Conservation (phyloP, 2,329 filamentous ascomycete species). For the Tolypocladium inflatum region DNA sequence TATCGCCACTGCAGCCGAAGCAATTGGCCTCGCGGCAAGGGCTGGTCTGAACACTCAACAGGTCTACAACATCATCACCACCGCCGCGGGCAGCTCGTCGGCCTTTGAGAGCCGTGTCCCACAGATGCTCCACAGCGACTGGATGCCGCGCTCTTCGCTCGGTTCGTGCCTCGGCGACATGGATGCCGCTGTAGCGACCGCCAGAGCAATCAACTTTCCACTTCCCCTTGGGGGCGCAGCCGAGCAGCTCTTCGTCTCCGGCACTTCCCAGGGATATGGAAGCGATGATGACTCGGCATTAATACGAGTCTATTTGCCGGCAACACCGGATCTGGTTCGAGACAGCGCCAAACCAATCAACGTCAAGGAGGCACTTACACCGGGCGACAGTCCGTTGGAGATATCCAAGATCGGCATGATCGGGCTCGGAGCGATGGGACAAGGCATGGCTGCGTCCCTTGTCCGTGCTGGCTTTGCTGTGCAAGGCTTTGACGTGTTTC, state of each 20-base stretch:
- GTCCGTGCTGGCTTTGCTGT: constrained; percentile 21
- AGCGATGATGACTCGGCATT: constrained; percentile 17
- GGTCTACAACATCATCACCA: constrained; percentile 18
- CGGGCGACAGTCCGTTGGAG: constrained; percentile 10
- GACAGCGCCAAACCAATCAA: constrained; percentile 5
- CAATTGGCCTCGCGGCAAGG: constrained; percentile 39
- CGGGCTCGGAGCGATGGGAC: constrained; percentile 27
- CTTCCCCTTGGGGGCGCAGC: constrained; percentile 22
- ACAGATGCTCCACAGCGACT: constrained; percentile 41
- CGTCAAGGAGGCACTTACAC: constrained; percentile 6
- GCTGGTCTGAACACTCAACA: constrained; percentile 32
- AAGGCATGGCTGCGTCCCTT: constrained; percentile 25
- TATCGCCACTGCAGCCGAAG: constrained; percentile 39
- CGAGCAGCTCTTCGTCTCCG: constrained; percentile 22
- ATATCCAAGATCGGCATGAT: constrained; percentile 23
- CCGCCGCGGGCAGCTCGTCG: constrained; percentile 30
- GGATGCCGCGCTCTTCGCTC: constrained; percentile 25
- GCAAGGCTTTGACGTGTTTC: constrained; percentile 22
- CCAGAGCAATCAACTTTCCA: constrained; percentile 20
- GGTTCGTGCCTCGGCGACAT: constrained; percentile 25
- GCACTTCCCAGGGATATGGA: constrained; percentile 15
- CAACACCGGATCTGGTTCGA: constrained; percentile 6
- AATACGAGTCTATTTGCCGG: constrained; percentile 14
- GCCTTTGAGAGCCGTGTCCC: constrained; percentile 49
- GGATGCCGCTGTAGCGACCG: constrained; percentile 17